A percentile compares a stretch with the other conserved stretches of the same genome.
Conservation (phyloP, 73 alveolate species). For the Stentor roeselii region DNA sequence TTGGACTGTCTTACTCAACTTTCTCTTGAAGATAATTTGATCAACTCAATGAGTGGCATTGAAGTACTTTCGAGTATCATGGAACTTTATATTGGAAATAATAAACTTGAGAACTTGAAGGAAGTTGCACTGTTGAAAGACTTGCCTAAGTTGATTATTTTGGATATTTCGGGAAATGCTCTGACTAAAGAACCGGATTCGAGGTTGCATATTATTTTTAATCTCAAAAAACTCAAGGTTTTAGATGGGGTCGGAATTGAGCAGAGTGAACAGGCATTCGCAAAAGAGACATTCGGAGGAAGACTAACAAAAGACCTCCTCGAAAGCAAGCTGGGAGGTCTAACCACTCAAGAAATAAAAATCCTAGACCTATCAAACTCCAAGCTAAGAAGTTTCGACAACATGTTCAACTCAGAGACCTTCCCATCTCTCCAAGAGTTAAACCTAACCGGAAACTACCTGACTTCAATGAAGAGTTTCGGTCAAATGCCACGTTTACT, state of each 20-base stretch:
- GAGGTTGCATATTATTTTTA: conserved; percentile 47
- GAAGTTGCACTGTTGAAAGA: conserved; percentile 36
- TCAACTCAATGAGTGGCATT: conserved; percentile 57
- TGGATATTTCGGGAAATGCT: conserved; percentile 53
- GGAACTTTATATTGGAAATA: conserved; percentile 81
- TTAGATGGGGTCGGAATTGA: conserved; percentile 55
- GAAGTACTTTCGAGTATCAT: too few species aligned
- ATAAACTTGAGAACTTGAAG: conserved; percentile 46
- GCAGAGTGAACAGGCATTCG: conserved; percentile 34
- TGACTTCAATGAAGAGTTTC: not conserved
- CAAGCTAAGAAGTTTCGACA: conserved; percentile 56
- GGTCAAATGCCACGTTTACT: not conserved
- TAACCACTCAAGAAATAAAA: conserved; percentile 28
- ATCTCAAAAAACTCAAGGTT: conserved; percentile 52
- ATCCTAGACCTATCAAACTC: conserved; percentile 50
- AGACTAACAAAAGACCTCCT: conserved; percentile 62
- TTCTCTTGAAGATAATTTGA: conserved; percentile 82
- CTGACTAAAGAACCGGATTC: conserved; percentile 39
- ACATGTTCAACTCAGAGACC: conserved; percentile 35
- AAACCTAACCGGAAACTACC: not conserved
- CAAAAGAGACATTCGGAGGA: conserved; percentile 64
- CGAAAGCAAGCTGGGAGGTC: conserved; percentile 37
- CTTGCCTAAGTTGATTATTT: conserved; percentile 44
- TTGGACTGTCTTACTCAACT: conserved; percentile 64
- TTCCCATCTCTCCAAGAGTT: not conserved